Conservation (phyloP, 768 basidiomycete genomes). For the Tricholoma matsutake region DNA sequence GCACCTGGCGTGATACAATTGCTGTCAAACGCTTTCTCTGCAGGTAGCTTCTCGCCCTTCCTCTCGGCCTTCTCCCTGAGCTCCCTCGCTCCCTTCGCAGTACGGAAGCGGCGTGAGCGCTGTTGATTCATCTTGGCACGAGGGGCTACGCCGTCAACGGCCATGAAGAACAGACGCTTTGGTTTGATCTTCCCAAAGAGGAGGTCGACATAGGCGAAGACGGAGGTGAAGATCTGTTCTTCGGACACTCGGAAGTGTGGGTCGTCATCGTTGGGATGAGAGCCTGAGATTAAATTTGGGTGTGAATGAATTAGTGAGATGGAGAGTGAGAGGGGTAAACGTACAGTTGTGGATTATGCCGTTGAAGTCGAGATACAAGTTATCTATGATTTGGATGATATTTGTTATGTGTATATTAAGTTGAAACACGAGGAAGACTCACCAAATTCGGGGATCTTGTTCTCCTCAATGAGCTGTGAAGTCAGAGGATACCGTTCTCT, state of each 20-base stretch:
- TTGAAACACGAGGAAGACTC: conserved; percentile 16
- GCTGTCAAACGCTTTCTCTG: conserved; percentile 95
- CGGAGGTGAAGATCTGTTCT: conserved; percentile 95
- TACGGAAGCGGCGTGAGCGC: conserved; percentile 87
- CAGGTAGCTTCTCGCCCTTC: conserved; percentile 89
- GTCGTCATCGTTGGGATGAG: conserved; percentile 96
- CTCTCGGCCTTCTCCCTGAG: conserved; percentile 79
- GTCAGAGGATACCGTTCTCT: conserved; percentile 98
- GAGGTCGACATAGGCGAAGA: conserved; percentile 96
- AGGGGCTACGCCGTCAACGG: conserved; percentile 96
- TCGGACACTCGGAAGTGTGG: conserved; percentile 94
- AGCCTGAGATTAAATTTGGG: conserved; percentile 45
- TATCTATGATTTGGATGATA: conserved; percentile 46
- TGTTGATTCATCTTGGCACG: conserved; percentile 99
- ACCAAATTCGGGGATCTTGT: conserved; percentile 99
- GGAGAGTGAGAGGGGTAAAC: conserved; percentile 13
- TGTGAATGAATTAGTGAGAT: neutral
- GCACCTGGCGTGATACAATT: conserved; percentile 98
- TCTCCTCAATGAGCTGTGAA: conserved; percentile 96
- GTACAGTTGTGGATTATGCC: conserved; percentile 85
- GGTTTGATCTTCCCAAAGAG: conserved; percentile 97
- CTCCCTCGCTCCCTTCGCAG: conserved; percentile 90
- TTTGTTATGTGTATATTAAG: neutral
- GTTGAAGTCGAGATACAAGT: conserved; percentile 93
- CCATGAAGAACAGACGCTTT: conserved; percentile 98